Base-by-base conservation (phyloP, 306 rosid genomes). In the Clitoria ternatea region DNA sequence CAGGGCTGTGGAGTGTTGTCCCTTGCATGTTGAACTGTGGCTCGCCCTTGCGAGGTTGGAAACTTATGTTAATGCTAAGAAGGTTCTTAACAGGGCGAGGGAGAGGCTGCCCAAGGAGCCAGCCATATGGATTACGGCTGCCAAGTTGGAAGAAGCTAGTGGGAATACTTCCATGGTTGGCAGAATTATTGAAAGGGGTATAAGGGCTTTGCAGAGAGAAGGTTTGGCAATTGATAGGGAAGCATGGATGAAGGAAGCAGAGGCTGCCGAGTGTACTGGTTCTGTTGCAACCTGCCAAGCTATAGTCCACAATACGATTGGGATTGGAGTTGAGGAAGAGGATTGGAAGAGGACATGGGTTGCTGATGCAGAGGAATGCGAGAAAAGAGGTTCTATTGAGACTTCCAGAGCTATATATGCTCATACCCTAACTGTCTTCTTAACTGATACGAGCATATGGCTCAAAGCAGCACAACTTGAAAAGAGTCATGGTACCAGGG, bases 341-440 rank as follows among this genome's bases (percentile, higher is more conserved):
- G 98, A 92, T 80, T 81, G 96, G 82, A 92, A 92, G 84, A 86
- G 96, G 75, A 92, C 96, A 26, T 92, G 98, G 96, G 96, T 92
- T 67, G 98, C 96, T 1, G 98, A 92, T 86, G 98, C 98, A 0
- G 98, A 89, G 68, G 98, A 92, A 80, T 92, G 98, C 85, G 87
- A 86, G 89, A 89, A 92, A 77, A 78, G 92, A 66, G 98, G 95
- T 44, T 92, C 96, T 3, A 89, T 92, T 49, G 98, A 89, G 59
- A 92, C 98, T 6, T 92, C 96, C 4, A 82, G 97, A 82, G 96
- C 97, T 53, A 91, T 91, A 74, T 91, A 91, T 83, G 87, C 90
- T 13, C 89, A 87, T 65, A 95, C 96, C 10, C 87, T 92, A 36
- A 85, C 86, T n/a, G 94, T 89, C 32, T 92, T 92, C 81, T 71